A percentile compares a stretch with the other conserved stretches of the same genome.
Conservation (phyloP, 495 filamentous ascomycete genomes). For the Tuber aestivum region DNA sequence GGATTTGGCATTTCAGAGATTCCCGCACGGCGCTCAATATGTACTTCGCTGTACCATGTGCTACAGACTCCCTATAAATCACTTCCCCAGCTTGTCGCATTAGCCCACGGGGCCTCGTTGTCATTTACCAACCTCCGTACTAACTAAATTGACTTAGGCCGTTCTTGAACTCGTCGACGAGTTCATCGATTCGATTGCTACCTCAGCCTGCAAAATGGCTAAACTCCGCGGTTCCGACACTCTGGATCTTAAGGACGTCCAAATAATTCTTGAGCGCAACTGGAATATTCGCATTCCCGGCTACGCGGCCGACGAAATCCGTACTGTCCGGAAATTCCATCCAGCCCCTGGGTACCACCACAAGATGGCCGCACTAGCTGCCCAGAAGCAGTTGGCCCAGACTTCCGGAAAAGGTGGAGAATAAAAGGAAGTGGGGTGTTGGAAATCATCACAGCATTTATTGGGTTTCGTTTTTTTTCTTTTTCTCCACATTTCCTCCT, state of each 20-base stretch:
- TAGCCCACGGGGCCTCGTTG: conserved; percentile 9
- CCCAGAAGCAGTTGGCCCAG: conserved; percentile 59
- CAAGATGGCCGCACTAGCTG: conserved; percentile 93
- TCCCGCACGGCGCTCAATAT: conserved; percentile 15
- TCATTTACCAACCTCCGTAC: conserved; percentile 13
- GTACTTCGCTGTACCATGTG: conserved; percentile 6
- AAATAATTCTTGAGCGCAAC: conserved; percentile 89
- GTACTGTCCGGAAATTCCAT: conserved; percentile 86
- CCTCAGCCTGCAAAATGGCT: conserved; percentile 78
- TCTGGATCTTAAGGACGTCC: conserved; percentile 88
- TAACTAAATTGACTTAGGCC: conserved; percentile 51
- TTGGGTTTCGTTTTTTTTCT: conserved; percentile 2
- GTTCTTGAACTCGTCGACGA: conserved; percentile 86
- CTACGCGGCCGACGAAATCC: conserved; percentile 85
- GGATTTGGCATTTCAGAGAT: conserved; percentile 10
- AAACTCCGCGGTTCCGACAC: conserved; percentile 83
- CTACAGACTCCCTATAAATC: conserved; percentile 5
- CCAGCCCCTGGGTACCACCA: conserved; percentile 80
- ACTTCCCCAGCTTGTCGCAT: conserved; percentile 9
- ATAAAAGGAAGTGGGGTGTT: conserved; percentile 7
- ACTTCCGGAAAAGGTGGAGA: conserved; percentile 36
- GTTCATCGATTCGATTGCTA: conserved; percentile 86
- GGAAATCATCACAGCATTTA: not conserved
- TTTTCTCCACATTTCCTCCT: conserved; percentile 6
- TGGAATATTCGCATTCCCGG: conserved; percentile 98